phyloP scores from a whole-genome alignment of 2,329 filamentous ascomycete species.

The Verticillium longisporum region DNA sequence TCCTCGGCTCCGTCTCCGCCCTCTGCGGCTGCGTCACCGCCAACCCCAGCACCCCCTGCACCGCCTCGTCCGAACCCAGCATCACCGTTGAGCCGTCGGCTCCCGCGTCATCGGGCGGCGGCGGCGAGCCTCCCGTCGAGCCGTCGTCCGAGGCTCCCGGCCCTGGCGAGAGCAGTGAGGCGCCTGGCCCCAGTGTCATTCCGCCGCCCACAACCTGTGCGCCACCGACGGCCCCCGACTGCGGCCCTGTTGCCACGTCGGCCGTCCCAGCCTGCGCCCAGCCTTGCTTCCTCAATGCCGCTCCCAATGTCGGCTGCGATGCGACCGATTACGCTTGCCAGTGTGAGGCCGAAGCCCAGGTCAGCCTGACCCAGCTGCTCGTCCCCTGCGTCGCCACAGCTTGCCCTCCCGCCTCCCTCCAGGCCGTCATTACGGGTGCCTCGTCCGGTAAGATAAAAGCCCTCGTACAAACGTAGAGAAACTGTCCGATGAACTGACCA shows the following conservation, averaged over 20 bases:
- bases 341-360: constrained; percentile 16
- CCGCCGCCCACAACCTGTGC: neutral
- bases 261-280: constrained; percentile 20
- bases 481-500: neutral
- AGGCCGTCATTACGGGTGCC: constrained; percentile 19
- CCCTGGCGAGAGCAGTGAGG: neutral
- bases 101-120: neutral
- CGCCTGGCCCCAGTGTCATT: neutral
- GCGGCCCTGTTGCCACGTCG: constrained; percentile 16
- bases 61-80: neutral
- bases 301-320: constrained; percentile 18
- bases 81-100: neutral
- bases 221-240: constrained; percentile 8
- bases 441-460: neutral
- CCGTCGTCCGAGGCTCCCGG: neutral
- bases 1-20: constrained; percentile 13
- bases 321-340: constrained; percentile 19
- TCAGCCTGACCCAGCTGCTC: constrained; percentile 15
- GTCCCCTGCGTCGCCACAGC: constrained; percentile 20
- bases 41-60: constrained; percentile 14
- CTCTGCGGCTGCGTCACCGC: constrained; percentile 17
- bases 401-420: constrained; percentile 15
- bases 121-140: neutral
- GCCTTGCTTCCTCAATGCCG: constrained; percentile 18
- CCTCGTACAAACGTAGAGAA: neutral